Evolutionary conservation across 768 basidiomycete genomes (phyloP).

Genomic region (Rhizopogon sp.): DNA sequence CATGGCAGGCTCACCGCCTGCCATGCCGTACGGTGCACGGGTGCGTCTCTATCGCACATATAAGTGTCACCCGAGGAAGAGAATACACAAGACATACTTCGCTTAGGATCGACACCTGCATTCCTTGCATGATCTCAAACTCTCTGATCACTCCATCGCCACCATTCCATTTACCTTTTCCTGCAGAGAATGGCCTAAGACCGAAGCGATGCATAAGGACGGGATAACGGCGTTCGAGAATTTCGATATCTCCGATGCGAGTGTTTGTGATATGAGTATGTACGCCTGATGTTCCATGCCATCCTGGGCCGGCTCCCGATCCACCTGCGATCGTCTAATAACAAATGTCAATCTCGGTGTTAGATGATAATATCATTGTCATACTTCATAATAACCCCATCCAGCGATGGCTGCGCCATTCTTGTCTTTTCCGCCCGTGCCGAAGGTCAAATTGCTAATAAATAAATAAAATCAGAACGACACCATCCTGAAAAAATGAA

Average conservation of each 20-base stretch:
- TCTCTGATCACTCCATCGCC: conserved; percentile 85
- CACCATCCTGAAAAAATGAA: not conserved
- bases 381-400: conserved; percentile 87
- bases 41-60: conserved; percentile 59
- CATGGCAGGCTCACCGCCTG: conserved; percentile 68
- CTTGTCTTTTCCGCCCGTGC: conserved; percentile 80
- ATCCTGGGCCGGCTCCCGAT: conserved; percentile 81
- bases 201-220: conserved; percentile 85
- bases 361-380: not conserved
- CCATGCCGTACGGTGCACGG: conserved; percentile 80
- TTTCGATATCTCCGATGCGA: conserved; percentile 89
- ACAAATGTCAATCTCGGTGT: not conserved
- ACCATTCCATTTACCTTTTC: conserved; percentile 67
- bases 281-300: conserved; percentile 92
- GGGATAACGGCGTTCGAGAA: conserved; percentile 90
- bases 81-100: conserved; percentile 48
- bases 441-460: conserved; percentile 81
- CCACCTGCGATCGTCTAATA: conserved; percentile 88
- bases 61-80: not conserved
- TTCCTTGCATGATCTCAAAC: conserved; percentile 72
- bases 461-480: not conserved
- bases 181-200: conserved; percentile 63
- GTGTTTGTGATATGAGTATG: conserved; percentile 95
- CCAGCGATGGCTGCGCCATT: conserved; percentile 71
- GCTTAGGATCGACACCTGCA: conserved; percentile 86